A percentile compares a stretch with the other conserved stretches of the same genome.
Evolutionary conservation across 805 yeast genomes (phyloP).

Genomic region (Sugiyamaella floridensis): DNA sequence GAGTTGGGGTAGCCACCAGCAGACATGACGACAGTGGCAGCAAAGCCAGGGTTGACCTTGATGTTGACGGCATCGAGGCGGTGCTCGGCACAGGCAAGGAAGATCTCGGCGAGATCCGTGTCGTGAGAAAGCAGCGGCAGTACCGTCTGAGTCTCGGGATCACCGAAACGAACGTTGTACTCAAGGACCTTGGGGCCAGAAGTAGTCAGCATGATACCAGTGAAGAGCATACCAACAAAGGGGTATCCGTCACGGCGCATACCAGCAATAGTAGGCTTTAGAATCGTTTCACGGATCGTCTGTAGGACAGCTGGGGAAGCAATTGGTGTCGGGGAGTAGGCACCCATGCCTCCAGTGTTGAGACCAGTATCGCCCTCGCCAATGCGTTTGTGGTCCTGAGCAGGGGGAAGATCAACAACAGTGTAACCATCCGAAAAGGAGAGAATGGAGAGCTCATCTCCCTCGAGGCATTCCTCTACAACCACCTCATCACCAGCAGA

Average conservation of each 20-base stretch:
- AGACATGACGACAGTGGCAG: constrained; percentile 91
- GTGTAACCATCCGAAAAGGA: constrained; percentile 93
- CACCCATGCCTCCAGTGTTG: constrained; percentile 99
- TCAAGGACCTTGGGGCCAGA: constrained; percentile 91
- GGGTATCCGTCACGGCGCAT: constrained; percentile 95
- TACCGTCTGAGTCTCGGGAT: constrained; percentile 97
- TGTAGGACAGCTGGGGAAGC: constrained; percentile 71
- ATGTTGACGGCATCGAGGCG: constrained; percentile 78
- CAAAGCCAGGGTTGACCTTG: constrained; percentile 45
- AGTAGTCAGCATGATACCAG: constrained; percentile 88
- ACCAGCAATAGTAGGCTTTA: constrained; percentile 90
- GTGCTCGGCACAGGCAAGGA: constrained; percentile 91
- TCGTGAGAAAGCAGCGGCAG: constrained; percentile 74
- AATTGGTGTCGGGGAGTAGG: constrained; percentile 96
- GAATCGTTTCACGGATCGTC: constrained; percentile 64
- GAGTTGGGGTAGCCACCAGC: constrained; percentile 96
- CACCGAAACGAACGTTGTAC: constrained; percentile 97
- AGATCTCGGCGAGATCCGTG: constrained; percentile 88
- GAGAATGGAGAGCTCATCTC: constrained; percentile 91
- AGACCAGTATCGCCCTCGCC: constrained; percentile 91
- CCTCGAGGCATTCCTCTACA: constrained; percentile 91
- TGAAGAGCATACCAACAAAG: constrained; percentile 90
- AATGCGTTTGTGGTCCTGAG: constrained; percentile 95
- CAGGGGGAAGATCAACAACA: constrained; percentile 84
- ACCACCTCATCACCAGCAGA: constrained; percentile 92